Evolutionary conservation across 2,329 filamentous ascomycete genomes (phyloP).

Genomic region (Amauroascus niger): DNA sequence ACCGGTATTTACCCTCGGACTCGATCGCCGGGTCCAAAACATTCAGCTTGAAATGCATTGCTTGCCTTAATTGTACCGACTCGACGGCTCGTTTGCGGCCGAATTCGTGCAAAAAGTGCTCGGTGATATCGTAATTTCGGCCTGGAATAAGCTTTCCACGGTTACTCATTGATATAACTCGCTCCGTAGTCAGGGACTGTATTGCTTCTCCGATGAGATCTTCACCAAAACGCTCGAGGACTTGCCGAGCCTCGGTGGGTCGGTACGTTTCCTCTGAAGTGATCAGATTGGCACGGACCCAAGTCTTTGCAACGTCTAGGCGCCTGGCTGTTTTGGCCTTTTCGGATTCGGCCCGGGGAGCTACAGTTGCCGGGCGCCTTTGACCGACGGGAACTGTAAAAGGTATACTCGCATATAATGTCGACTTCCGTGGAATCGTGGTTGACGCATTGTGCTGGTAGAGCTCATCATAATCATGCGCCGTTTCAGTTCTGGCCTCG

Average conservation of each 20-base stretch:
- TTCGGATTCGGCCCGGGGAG: conserved; percentile 12
- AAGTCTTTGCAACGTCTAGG: conserved; percentile 37
- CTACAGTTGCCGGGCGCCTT: background rate
- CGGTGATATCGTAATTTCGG: conserved; percentile 38
- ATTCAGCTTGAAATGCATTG: conserved; percentile 35
- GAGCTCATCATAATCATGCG: conserved; percentile 27
- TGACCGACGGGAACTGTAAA: conserved; percentile 27
- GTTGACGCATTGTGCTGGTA: conserved; percentile 26
- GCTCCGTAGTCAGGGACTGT: conserved; percentile 33
- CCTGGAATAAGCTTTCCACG: conserved; percentile 33
- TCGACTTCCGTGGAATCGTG: conserved; percentile 30
- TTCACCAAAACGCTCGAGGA: conserved; percentile 28
- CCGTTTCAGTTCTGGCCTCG: conserved; percentile 31
- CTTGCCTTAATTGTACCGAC: conserved; percentile 32
- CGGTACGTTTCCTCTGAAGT: conserved; percentile 37
- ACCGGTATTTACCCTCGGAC: conserved; percentile 23
- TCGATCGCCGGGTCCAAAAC: conserved; percentile 35
- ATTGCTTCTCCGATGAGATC: conserved; percentile 32
- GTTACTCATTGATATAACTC: conserved; percentile 33
- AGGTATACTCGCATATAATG: conserved; percentile 27
- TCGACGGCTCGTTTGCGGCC: conserved; percentile 36
- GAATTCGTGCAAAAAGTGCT: conserved; percentile 33
- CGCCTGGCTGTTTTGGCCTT: conserved; percentile 19
- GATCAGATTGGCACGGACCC: conserved; percentile 40
- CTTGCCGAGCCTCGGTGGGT: conserved; percentile 28